Base-by-base conservation (phyloP, 345 rosid genomes). In the Arabis hirsuta region DNA sequence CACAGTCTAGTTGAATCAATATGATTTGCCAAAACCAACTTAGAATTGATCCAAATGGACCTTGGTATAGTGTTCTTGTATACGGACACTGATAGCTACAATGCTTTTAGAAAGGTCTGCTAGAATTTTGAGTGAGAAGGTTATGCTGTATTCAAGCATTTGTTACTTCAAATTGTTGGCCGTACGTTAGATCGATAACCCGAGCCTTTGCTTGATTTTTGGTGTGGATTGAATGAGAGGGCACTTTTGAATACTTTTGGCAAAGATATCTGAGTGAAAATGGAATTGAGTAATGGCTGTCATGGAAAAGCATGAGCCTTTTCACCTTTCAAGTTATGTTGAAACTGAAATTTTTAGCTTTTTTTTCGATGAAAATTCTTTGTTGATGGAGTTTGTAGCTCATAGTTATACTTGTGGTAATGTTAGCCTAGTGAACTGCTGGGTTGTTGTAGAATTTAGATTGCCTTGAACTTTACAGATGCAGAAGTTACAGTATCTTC, bases 361-460 rank as follows among this genome's bases (percentile, higher is more conserved):
- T 22, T 22, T 22, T 22, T 22, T 1, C 2, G 24, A 27, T 43
- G 41, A 43, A 3, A 65, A 2, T 47, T 38, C 13, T 36, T 47
- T 65, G 61, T 51, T 0, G 41, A 8, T 38, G 64, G 20, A 68
- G 70, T 13, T 53, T 44, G 14, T 61, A 16, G 65, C 42, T 66
- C 46, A 2, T 22, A 22, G 44, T 27, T 14, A 16, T 75, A 36
- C 38, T 16, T 75, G 38, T 53, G 64, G 38, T 54, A 4, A 16
- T 53, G 69, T 53, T 45, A 75, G 51, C 22, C 4, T 61, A 48
- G 44, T 61, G 44, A 36, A 76, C 50, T 61, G 45, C 7, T 68
- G 52, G 58, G 34, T 13, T 53, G 29, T 13, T 61, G 12, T 45
- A 36, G 43, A 52, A 14, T 36, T 67, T 20, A 59, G 73, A 7